phyloP scores from a whole-genome alignment of 495 filamentous ascomycete genomes.

The Clavariopsis aquatica region DNA sequence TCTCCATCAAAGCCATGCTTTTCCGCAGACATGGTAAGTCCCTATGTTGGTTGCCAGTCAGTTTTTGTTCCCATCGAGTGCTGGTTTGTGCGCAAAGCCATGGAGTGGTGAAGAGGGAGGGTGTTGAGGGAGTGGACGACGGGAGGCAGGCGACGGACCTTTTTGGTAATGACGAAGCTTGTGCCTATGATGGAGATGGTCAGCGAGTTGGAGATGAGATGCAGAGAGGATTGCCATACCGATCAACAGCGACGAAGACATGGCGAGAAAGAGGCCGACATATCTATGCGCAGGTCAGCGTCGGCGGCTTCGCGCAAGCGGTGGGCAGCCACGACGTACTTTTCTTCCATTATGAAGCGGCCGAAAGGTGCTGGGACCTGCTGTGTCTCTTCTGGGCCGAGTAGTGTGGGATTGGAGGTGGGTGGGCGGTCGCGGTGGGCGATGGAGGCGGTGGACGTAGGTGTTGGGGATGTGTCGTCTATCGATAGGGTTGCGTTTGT shows the following conservation, averaged over 20 bases:
- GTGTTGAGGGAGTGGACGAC: not conserved
- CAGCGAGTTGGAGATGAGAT: constrained; percentile 35
- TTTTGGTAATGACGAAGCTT: constrained; percentile 93
- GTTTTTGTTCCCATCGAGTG: not conserved
- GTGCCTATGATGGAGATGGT: constrained; percentile 58
- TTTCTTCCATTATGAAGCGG: constrained; percentile 77
- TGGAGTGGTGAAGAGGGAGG: not conserved
- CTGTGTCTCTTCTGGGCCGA: not conserved
- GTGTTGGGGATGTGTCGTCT: constrained; percentile 12
- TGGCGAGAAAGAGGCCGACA: constrained; percentile 83
- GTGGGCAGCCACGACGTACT: constrained; percentile 58
- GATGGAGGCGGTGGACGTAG: constrained; percentile 18
- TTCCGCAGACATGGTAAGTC: constrained; percentile 84
- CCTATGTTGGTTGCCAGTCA: constrained; percentile 52
- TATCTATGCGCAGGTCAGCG: constrained; percentile 63
- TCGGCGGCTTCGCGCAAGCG: not conserved
- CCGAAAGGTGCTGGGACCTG: constrained; percentile 14
- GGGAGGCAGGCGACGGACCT: constrained; percentile 55
- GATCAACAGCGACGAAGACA: constrained; percentile 89
- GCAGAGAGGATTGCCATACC: constrained; percentile 57
- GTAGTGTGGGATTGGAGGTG: not conserved
- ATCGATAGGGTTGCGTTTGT: constrained; percentile 22
- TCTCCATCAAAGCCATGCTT: constrained; percentile 95
- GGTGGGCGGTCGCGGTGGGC: constrained; percentile 20
- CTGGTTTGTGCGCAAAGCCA: not conserved